These are phyloP conservation scores for Lachnum nothofagi DNA, from an alignment of 2,329 filamentous ascomycete genomes.

Conservation along the genomic window DNA sequence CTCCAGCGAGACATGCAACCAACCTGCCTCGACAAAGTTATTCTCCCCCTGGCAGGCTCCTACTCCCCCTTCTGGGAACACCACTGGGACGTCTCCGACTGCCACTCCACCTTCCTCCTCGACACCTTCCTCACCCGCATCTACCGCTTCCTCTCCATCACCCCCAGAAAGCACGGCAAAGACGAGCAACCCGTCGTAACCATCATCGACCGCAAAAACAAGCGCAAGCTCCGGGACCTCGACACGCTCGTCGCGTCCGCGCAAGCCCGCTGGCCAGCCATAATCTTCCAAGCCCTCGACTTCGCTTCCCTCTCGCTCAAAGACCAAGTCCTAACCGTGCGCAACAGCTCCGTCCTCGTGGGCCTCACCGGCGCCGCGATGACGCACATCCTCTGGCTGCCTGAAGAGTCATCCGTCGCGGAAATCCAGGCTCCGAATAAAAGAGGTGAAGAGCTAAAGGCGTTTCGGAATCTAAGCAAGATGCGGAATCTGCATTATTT, in stretches of 20 bases:
- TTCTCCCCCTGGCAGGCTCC: conserved; percentile 29
- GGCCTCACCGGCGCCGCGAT: conserved; percentile 27
- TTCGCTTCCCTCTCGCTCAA: conserved; percentile 19
- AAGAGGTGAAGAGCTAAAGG: background rate
- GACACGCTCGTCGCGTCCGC: conserved; percentile 14
- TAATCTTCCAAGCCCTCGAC: conserved; percentile 18
- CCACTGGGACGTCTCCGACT: conserved; percentile 6
- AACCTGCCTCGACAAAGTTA: conserved; percentile 15
- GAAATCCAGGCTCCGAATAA: background rate
- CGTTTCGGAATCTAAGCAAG: background rate
- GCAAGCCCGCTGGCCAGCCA: conserved; percentile 14
- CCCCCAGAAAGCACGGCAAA: background rate
- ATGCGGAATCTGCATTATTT: background rate
- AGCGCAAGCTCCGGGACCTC: conserved; percentile 19
- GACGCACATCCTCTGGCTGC: conserved; percentile 15
- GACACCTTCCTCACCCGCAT: conserved; percentile 8
- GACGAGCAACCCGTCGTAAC: conserved; percentile 15
- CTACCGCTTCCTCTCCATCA: conserved; percentile 10
- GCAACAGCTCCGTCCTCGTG: conserved; percentile 22
- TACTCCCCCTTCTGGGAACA: conserved; percentile 30
- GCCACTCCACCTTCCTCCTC: conserved; percentile 9
- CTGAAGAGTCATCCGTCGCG: background rate
- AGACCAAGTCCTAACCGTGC: conserved; percentile 23
- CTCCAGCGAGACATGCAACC: conserved; percentile 9
- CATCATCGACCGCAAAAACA: conserved; percentile 21